Evolutionary conservation across 768 basidiomycete species (phyloP).

Genomic region (Phaeotremella skinneri): DNA sequence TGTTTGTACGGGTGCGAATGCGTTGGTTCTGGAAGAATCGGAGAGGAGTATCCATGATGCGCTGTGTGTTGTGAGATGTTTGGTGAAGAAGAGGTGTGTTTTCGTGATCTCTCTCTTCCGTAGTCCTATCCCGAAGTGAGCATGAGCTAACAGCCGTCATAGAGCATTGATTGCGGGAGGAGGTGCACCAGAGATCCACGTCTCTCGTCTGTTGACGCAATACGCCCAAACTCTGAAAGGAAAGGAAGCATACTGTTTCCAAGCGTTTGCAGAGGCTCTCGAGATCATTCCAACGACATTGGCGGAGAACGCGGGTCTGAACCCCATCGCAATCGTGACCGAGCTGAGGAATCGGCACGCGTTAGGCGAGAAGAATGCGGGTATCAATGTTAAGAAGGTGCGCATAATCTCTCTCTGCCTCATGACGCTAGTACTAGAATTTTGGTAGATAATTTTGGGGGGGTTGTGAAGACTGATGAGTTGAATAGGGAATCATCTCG

Average conservation of each 20-base stretch:
- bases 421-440: conserved; percentile 6
- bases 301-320: conserved; percentile 96
- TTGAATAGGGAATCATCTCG: conserved; percentile 78
- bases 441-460: too few relatives aligned
- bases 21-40: conserved; percentile 90
- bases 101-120: not conserved
- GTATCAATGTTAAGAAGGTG: conserved; percentile 97
- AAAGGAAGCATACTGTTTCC: conserved; percentile 99
- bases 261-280: conserved; percentile 94
- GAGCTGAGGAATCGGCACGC: conserved; percentile 96
- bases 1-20: conserved; percentile 89
- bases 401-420: conserved; percentile 24
- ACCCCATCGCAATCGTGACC: conserved; percentile 96
- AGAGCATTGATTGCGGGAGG: conserved; percentile 93
- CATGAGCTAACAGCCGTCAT: not conserved
- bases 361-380: conserved; percentile 86
- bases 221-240: conserved; percentile 90
- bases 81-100: conserved; percentile 92
- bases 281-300: conserved; percentile 97
- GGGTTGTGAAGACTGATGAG: too few relatives aligned
- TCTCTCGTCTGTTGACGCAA: conserved; percentile 84
- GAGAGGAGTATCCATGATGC: conserved; percentile 98
- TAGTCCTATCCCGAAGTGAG: not conserved
- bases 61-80: conserved; percentile 95
- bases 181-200: conserved; percentile 96